A percentile compares a stretch with the other conserved stretches of the same genome.
Conservation (phyloP, 441 rosid genomes). For the Erodium chrysanthum region DNA sequence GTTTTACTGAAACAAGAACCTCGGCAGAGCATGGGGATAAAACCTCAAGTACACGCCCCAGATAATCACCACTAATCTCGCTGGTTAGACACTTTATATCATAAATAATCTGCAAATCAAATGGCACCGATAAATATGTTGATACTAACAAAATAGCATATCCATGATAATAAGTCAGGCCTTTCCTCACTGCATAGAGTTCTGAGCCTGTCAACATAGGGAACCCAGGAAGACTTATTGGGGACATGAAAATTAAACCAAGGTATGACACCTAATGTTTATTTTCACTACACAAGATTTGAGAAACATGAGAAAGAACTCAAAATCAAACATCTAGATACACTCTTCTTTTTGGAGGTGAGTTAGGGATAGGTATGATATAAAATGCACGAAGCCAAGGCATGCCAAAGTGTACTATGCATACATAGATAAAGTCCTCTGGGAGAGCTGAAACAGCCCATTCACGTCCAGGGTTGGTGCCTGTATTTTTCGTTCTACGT, state of each 20-base stretch:
- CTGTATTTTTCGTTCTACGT: constrained; percentile 39
- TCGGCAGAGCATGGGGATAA: constrained; percentile 65
- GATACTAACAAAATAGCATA: not conserved
- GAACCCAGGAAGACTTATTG: not conserved
- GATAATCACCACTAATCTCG: constrained; percentile 59
- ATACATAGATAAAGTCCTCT: constrained; percentile 72
- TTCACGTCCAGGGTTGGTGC: constrained; percentile 59
- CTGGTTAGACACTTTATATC: constrained; percentile 54
- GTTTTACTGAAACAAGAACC: constrained; percentile 53
- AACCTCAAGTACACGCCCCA: constrained; percentile 44
- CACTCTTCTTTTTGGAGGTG: not conserved
- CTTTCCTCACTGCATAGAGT: not conserved
- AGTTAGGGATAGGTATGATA: not conserved
- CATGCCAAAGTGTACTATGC: not conserved
- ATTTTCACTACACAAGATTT: constrained; percentile 1
- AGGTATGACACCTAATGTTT: not conserved
- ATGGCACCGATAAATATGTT: constrained; percentile 23
- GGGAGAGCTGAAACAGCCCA: constrained; percentile 77
- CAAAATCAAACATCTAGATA: not conserved
- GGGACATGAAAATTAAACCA: not conserved
- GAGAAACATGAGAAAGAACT: not conserved
- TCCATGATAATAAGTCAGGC: not conserved
- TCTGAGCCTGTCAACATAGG: not conserved
- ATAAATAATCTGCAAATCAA: constrained; percentile 69
- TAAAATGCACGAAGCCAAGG: not conserved